These are phyloP conservation scores for Colletotrichum filicis DNA, from an alignment of 2,329 filamentous ascomycete genomes.

Conservation along the genomic window DNA sequence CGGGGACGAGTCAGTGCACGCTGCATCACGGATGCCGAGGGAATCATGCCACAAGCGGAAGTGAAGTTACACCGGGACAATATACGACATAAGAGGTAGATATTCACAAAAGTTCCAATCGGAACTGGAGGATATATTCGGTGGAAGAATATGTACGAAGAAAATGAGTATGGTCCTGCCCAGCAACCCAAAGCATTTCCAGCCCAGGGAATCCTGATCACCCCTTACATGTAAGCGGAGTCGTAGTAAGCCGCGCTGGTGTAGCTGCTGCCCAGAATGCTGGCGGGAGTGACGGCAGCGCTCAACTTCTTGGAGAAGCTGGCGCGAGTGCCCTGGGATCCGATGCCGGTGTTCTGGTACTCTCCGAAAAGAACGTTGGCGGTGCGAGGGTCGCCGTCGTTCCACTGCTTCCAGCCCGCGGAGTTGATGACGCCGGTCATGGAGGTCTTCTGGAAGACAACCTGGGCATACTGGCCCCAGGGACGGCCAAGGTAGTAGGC, in stretches of 20 bases:
- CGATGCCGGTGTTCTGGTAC: constrained; percentile 68
- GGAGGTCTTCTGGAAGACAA: constrained; percentile 59
- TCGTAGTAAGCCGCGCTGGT: constrained; percentile 42
- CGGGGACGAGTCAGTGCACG: neutral
- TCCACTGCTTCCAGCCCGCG: constrained; percentile 70
- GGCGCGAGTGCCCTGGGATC: constrained; percentile 64
- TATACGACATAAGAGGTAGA: neutral
- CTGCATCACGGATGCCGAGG: neutral
- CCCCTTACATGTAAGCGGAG: constrained; percentile 39
- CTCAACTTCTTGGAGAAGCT: constrained; percentile 50
- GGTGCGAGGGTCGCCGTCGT: constrained; percentile 57
- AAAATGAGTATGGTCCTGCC: neutral
- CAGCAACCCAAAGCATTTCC: neutral
- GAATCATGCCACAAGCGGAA: neutral
- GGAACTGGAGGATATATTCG: neutral
- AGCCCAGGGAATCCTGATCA: neutral
- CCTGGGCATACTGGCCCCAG: constrained; percentile 58
- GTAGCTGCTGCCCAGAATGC: constrained; percentile 43
- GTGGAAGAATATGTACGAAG: constrained; percentile 5
- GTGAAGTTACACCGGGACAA: neutral
- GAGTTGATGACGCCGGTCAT: constrained; percentile 67
- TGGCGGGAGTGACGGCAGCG: constrained; percentile 45
- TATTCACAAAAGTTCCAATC: neutral
- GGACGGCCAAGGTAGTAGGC: constrained; percentile 61
- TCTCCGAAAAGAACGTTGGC: constrained; percentile 66